Evolutionary conservation across 2,329 filamentous ascomycete genomes (phyloP).

Genomic region (Fusarium sp.): DNA sequence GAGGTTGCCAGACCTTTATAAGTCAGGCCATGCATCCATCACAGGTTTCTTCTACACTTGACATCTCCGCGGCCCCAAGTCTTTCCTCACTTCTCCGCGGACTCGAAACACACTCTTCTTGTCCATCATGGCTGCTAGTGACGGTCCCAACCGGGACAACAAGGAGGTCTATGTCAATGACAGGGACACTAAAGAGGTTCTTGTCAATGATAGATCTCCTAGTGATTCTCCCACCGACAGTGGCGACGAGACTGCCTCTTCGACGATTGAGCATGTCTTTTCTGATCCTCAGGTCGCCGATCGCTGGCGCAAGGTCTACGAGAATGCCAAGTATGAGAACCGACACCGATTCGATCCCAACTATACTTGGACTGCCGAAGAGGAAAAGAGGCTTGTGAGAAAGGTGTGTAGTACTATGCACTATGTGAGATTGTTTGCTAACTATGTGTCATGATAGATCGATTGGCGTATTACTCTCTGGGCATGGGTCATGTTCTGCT

Average conservation of each 20-base stretch:
- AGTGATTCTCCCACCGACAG: slow-evolving; percentile 30
- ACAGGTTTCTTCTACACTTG: not conserved
- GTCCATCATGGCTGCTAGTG: slow-evolving; percentile 28
- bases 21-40: slow-evolving; percentile 31
- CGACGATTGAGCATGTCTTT: slow-evolving; percentile 57
- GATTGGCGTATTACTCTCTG: slow-evolving; percentile 55
- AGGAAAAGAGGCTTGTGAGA: slow-evolving; percentile 59
- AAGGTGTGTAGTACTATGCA: slow-evolving; percentile 49
- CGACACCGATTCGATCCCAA: slow-evolving; percentile 67
- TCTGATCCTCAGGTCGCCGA: slow-evolving; percentile 63
- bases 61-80: slow-evolving; percentile 33
- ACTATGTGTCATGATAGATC: slow-evolving; percentile 53
- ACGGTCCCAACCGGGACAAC: slow-evolving; percentile 16
- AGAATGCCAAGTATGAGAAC: slow-evolving; percentile 69
- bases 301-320: slow-evolving; percentile 66
- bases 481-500: slow-evolving; percentile 62
- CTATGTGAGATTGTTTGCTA: not conserved
- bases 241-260: slow-evolving; percentile 36
- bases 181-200: not conserved
- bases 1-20: slow-evolving; percentile 33
- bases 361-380: slow-evolving; percentile 58
- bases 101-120: not conserved
- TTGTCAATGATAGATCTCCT: not conserved
- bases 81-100: not conserved
- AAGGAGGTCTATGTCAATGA: slow-evolving; percentile 28